phyloP scores from a whole-genome alignment of 108 stramenopile species.

The Discostella stelligeroides region DNA sequence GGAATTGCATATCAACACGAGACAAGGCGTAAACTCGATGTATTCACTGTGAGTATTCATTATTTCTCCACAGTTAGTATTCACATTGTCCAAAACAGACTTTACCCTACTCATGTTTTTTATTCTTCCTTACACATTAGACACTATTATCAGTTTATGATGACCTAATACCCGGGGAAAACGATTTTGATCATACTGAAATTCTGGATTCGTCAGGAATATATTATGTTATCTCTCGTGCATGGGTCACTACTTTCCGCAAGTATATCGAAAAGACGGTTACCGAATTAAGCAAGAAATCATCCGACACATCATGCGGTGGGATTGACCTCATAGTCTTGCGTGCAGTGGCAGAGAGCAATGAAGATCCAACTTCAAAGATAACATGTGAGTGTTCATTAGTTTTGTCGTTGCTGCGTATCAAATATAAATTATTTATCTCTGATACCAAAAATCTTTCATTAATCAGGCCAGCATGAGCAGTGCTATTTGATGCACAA shows the following conservation, averaged over 20 bases:
- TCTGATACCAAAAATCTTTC: too few relatives aligned
- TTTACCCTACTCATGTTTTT: not conserved
- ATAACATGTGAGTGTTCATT: constrained; percentile 50
- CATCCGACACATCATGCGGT: not conserved
- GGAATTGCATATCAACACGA: constrained; percentile 28
- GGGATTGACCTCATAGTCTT: constrained; percentile 20
- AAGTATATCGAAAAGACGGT: constrained; percentile 36
- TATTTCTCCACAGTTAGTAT: not conserved
- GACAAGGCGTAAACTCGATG: constrained; percentile 24
- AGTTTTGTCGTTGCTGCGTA: not conserved
- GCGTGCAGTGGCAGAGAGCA: constrained; percentile 6
- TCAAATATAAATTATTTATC: too few relatives aligned
- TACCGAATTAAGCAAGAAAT: not conserved
- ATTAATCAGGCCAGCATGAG: constrained; percentile 39
- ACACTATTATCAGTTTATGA: constrained; percentile 26
- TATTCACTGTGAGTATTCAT: constrained; percentile 18
- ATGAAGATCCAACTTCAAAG: constrained; percentile 49
- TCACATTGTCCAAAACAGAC: too few relatives aligned
- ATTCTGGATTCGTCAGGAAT: constrained; percentile 2
- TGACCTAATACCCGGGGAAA: constrained; percentile 31
- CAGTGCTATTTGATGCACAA: constrained; percentile 46
- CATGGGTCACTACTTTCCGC: constrained; percentile 31
- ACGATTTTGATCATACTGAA: constrained; percentile 22
- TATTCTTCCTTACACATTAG: constrained; percentile 1
- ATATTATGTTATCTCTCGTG: constrained; percentile 38